Evolutionary conservation across 164 flowering plant species (phyloP).

Genomic region (Magnolia sinica): DNA sequence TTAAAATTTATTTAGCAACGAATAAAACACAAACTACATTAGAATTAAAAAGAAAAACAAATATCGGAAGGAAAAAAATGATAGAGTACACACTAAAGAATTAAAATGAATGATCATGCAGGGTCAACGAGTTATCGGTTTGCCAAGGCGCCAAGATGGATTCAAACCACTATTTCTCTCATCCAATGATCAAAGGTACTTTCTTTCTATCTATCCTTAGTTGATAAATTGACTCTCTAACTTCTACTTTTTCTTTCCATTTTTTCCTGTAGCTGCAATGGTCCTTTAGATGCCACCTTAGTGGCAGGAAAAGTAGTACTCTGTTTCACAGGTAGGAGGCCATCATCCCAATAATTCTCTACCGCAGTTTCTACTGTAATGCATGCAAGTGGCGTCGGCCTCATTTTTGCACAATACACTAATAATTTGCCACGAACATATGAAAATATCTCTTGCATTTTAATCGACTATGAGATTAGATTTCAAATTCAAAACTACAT

Average conservation of each 20-base stretch:
- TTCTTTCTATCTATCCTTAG: too few relatives aligned
- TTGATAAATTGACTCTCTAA: too few relatives aligned
- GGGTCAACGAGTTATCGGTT: neutral
- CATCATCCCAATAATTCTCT: neutral
- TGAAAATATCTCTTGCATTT: constrained; percentile 8
- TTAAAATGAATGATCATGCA: neutral
- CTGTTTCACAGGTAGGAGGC: constrained; percentile 13
- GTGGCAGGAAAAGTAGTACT: constrained; percentile 19
- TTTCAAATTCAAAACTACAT: constrained; percentile 38
- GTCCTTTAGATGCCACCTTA: constrained; percentile 15
- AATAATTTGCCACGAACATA: constrained; percentile 9
- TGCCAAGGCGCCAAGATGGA: neutral
- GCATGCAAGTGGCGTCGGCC: constrained; percentile 2
- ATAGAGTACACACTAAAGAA: too few relatives aligned
- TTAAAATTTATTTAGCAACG: too few relatives aligned
- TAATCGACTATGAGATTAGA: constrained; percentile 39
- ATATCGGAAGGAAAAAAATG: too few relatives aligned
- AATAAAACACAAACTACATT: too few relatives aligned
- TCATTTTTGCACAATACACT: too few relatives aligned
- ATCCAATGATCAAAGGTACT: neutral
- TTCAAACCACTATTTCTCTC: neutral
- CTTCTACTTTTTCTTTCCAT: too few relatives aligned
- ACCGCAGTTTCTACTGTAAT: constrained; percentile 1
- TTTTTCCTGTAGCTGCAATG: too few relatives aligned
- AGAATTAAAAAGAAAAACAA: too few relatives aligned